Conservation (phyloP, 2,329 filamentous ascomycete species). For the Neonectria neomacrospora region DNA sequence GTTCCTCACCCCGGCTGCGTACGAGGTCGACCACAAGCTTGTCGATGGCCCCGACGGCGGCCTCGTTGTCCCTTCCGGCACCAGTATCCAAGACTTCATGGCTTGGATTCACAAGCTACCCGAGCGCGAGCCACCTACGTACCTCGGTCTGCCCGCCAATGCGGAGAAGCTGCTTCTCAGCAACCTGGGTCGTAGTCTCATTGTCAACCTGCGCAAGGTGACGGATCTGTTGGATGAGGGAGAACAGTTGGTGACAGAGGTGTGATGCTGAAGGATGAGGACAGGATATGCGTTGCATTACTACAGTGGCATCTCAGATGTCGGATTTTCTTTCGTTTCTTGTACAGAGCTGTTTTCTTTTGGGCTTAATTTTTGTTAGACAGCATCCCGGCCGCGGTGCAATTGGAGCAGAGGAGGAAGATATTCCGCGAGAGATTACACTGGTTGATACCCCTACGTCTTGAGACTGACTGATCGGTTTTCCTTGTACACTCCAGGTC, state of each 20-base stretch:
- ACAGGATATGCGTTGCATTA: not conserved
- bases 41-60: constrained; percentile 74
- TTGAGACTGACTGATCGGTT: constrained; percentile 28
- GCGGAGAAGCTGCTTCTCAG: constrained; percentile 95
- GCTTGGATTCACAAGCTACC: constrained; percentile 92
- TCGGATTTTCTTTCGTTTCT: constrained; percentile 16
- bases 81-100: constrained; percentile 85
- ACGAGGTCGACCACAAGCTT: constrained; percentile 91
- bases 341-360: constrained; percentile 2
- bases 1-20: constrained; percentile 87
- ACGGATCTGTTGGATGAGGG: constrained; percentile 92
- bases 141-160: constrained; percentile 91
- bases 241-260: constrained; percentile 85
- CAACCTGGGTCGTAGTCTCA: constrained; percentile 85
- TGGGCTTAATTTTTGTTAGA: constrained; percentile 21
- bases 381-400: constrained; percentile 30
- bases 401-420: constrained; percentile 6
- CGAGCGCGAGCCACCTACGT: constrained; percentile 95
- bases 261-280: constrained; percentile 30
- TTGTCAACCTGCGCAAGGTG: constrained; percentile 85
- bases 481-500: constrained; percentile 15
- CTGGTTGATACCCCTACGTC: constrained; percentile 38
- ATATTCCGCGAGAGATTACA: constrained; percentile 20
- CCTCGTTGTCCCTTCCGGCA: constrained; percentile 81
- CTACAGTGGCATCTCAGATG: not conserved